Base-by-base conservation (phyloP, 768 basidiomycete species). In the Lactarius deliciosus region DNA sequence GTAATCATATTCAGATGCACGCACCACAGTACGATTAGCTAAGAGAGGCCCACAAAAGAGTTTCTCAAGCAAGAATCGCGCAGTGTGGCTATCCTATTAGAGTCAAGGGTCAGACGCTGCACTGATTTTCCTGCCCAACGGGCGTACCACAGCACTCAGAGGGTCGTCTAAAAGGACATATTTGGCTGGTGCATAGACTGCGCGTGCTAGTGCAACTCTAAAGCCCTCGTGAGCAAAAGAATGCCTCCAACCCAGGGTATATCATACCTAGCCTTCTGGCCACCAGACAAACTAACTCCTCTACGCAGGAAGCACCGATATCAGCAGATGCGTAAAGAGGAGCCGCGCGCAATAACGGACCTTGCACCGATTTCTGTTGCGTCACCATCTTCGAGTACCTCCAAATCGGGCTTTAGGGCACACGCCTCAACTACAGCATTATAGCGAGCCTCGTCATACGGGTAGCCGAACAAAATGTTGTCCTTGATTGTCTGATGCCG, bases 321-420 rank as follows among this genome's bases (percentile, higher is more conserved):
- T 28, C 38, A 59, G 54, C 32, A 73, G 30, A 38, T 16, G 15
- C 30, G 7, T 5, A 25, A 32, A 41, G n/a, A 40, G 15, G 15
- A 15, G 38, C 13, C 16, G 0, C 22, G n/a, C 40, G 32, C 15
- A 30, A 54, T 30, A 28, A 73, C 79, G 15, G 58, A 84, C 81
- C 86, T 80, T 16, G 86, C 87, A 16, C 93, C 93, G 69, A 96
- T 91, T 76, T 93, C 90, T 1, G 92, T 94, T 63, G 77, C 79
- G 73, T 93, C 94, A 0, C 96, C 96, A 72, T 95, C 88, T 64
- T 96, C 92, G 1, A 98, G 76, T 13, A 94, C 83, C 6, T 89
- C 85, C 64, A 98, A 76, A 79, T 98, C 96, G 0, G 90, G 86
- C 34, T 74, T 78, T 61, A 98, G 76, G 1, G 94, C 94, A 73